Base-by-base conservation (phyloP, 2,329 filamentous ascomycete species). In the Penicillium sp. region DNA sequence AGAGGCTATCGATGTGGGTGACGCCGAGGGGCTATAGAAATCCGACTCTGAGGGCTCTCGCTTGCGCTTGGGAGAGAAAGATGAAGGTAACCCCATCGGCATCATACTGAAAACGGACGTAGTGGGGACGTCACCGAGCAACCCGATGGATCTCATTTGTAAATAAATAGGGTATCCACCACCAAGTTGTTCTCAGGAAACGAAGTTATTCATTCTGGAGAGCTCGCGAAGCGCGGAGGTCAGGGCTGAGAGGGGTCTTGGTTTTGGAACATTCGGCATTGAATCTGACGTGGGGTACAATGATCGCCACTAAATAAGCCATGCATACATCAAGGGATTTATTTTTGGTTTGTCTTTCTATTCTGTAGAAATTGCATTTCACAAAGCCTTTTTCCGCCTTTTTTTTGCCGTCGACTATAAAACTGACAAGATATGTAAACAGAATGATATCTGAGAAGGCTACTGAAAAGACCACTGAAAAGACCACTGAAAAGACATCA, bases 61-160 rank as follows among this genome's bases (percentile, higher is more conserved):
- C 64, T 72, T 74, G 58, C 69, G 69, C 63, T 71, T 73, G 35
- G 69, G 66, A 30, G 66, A 72, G 49, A 65, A 67, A 55, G 65
- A 66, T 49, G 47, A 59, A 57, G 63, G 61, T 56, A 63, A 58
- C 45, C 58, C 56, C 30, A 65, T 62, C 60, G 66, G 61, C 64
- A 68, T 73, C 67, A 68, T 71, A 62, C 60, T 61, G 52, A 59
- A 57, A 53, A 53, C 54, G 43, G 62, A 58, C 45, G 35, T 53
- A 50, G 62, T 62, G 60, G 62, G 62, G 62, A 53, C 58, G 61
- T 65, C 55, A 56, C 59, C 55, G 47, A 48, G 43, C 57, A 59
- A 49, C 50, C 48, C 50, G 45, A 50, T 43, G 28, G 33, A 48
- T 53, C 35, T 38, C 45, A 42, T 54, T 50, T 46, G 55, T 41